A percentile compares a stretch with the other conserved stretches of the same genome.
These are phyloP conservation scores for Leccinum sublutescens DNA, from an alignment of 768 basidiomycete genomes.

Conservation along the genomic window DNA sequence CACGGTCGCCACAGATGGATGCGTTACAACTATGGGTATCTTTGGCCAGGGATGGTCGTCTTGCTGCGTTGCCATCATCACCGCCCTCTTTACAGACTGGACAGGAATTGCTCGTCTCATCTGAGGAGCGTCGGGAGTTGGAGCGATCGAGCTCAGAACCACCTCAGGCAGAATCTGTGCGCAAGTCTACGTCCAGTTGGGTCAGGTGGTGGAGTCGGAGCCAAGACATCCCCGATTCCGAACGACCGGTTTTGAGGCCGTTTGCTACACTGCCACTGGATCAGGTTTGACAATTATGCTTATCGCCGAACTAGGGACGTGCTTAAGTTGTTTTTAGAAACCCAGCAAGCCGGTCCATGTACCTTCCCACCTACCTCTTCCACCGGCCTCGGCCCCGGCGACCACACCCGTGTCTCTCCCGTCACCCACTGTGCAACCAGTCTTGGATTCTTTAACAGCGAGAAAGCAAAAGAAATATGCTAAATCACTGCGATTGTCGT, in stretches of 20 bases:
- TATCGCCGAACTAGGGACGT: neutral
- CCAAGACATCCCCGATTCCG: slow-evolving; percentile 32
- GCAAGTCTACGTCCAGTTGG: slow-evolving; percentile 66
- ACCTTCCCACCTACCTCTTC: slow-evolving; percentile 6
- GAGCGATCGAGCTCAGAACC: slow-evolving; percentile 41
- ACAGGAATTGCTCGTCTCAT: slow-evolving; percentile 22
- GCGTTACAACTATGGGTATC: slow-evolving; percentile 63
- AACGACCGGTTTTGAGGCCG: slow-evolving; percentile 25
- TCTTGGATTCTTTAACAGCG: slow-evolving; percentile 10
- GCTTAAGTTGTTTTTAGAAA: slow-evolving; percentile 16
- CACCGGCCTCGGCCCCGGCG: slow-evolving; percentile 45
- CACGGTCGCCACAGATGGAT: slow-evolving; percentile 72
- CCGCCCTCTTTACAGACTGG: slow-evolving; percentile 25
- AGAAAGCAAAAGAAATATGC: slow-evolving; percentile 60
- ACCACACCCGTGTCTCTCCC: slow-evolving; percentile 38
- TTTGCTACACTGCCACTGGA: slow-evolving; percentile 24
- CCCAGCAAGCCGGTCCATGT: slow-evolving; percentile 2
- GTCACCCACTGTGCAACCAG: slow-evolving; percentile 30
- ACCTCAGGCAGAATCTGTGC: slow-evolving; percentile 30
- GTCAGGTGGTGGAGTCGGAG: slow-evolving; percentile 81
- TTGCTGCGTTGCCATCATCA: slow-evolving; percentile 13
- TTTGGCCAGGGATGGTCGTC: slow-evolving; percentile 28
- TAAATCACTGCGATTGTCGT: slow-evolving; percentile 90
- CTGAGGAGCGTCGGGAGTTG: slow-evolving; percentile 26
- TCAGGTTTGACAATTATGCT: slow-evolving; percentile 16